phyloP scores from a whole-genome alignment of 768 basidiomycete species.

The Russula virescens region DNA sequence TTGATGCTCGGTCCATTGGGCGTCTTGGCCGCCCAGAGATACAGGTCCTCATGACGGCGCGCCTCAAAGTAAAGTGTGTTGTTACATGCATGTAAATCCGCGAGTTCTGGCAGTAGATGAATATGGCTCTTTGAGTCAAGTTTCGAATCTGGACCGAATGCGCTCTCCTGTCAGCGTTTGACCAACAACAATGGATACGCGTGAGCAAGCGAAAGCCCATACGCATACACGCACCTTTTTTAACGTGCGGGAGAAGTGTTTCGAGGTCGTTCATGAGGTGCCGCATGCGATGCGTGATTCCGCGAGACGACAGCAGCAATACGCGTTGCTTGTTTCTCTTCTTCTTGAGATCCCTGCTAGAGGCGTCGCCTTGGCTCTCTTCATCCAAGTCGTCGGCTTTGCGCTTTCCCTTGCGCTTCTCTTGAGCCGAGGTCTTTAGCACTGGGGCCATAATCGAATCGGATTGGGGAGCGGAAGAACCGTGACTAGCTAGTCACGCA shows the following conservation, averaged over 20 bases:
- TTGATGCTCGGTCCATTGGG: conserved; percentile 98
- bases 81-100: conserved; percentile 96
- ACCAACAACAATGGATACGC: not conserved
- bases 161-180: conserved; percentile 1
- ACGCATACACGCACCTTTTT: conserved; percentile 66
- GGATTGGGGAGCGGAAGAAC: too few species aligned
- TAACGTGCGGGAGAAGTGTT: conserved; percentile 84
- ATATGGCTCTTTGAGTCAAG: conserved; percentile 95
- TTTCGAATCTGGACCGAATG: conserved; percentile 71
- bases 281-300: conserved; percentile 93
- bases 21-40: conserved; percentile 93
- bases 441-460: conserved; percentile 63
- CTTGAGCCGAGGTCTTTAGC: conserved; percentile 54
- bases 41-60: conserved; percentile 90
- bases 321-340: conserved; percentile 95
- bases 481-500: too few species aligned
- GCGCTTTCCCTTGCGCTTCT: conserved; percentile 52
- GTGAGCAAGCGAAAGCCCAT: not conserved
- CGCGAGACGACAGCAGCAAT: conserved; percentile 85
- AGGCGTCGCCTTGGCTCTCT: conserved; percentile 42
- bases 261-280: conserved; percentile 96
- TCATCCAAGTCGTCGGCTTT: conserved; percentile 59
- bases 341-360: conserved; percentile 38
- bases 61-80: conserved; percentile 97
- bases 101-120: conserved; percentile 88